Base-by-base conservation (phyloP, 345 rosid genomes). In the Populus alba region DNA sequence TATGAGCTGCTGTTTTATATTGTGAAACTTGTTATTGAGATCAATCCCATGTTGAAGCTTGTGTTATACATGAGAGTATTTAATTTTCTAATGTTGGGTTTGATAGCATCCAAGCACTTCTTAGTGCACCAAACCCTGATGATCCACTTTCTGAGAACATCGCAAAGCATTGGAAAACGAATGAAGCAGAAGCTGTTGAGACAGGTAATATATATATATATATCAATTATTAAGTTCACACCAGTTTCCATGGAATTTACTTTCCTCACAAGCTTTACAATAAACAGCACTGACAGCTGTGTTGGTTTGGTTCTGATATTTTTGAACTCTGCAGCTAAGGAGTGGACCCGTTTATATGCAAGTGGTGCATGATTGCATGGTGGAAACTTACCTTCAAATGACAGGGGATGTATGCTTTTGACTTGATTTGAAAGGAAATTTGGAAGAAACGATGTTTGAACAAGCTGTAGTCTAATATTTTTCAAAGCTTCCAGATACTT, bases 51-150 rank as follows among this genome's bases (percentile, higher is more conserved):
- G 23, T 29, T 23, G 47, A 49, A 49, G 6, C 59, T 65, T 62
- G 4, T 45, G 27, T 9, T 23, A 59, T 6, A 59, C 27, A 57
- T 57, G 29, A n/a, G 27, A n/a, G 27, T 57, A 8, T n/a, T n/a
- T 59, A 59, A n/a, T n/a, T n/a, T 9, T 59, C 29, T 37, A 33
- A 31, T 67, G 70, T 35, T 31, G 70, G 43, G 23, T 31, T 16
- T 67, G 22, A 71, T 79, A 90, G 99, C 84, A 96, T 96, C 83
- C 99, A 96, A 89, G 99, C 99, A 31, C 95, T 96, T 74, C 84
- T 94, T 68, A 96, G 99, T 78, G 99, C 99, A 61, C 99, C 99
- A 23, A 96, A 96, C 85, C 99, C 99, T 0, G 99, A 96, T 78
- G 98, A 96, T 85, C 99, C 99, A 1, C 93, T 96, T 11, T 96